Evolutionary conservation across 192 early-diverging fungal species (phyloP), one percentile per base, ranked within the genome.

Genomic region (Backusella sp.): DNA sequence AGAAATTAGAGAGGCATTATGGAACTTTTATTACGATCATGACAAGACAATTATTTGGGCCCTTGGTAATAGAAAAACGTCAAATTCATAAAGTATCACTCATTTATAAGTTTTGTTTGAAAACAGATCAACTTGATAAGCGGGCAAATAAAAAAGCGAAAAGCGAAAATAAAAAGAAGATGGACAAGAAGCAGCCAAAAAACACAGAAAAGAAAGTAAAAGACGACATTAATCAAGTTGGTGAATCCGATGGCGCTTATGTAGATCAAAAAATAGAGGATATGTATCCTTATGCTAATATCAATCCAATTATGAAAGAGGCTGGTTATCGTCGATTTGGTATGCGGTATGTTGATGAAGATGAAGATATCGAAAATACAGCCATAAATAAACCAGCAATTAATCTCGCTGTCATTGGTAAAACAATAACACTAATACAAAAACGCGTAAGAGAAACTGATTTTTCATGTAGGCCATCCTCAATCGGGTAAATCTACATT

Each of bases 401-500:
- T 70, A 96, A 96, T 77, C 83, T 99, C 34, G 93, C 96, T 2
- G 91, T 99, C 4, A 91, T 96, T 67, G 52, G 52, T 53, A 53
- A 53, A 19, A 53, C 8, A 53, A n/a, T 6, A n/a, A 19, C 5
- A 52, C 14, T 19, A 4, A 52, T 52, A 19, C 6, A 1, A 17
- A 19, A 52, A 17, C 19, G 6, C 17, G 7, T 8, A 7, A 53
- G 2, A 53, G 52, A 19, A 19, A 53, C 7, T 21, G n/a, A 53
- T 21, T 8, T 21, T 6, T 53, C n/a, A 21, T 53, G 17, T 21
- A 53, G 94, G 97, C 0, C 97, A 99, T 79, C 96, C 97, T 2
- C 96, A 99, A 79, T 95, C 96, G 7, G 98, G 98, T 62, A 99
- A 99, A 84, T 93, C 91, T 73, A 99, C 98, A 32, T 80, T 97